These are phyloP conservation scores for Apiospora hydei DNA, from an alignment of 2,329 filamentous ascomycete species.

Conservation along the genomic window DNA sequence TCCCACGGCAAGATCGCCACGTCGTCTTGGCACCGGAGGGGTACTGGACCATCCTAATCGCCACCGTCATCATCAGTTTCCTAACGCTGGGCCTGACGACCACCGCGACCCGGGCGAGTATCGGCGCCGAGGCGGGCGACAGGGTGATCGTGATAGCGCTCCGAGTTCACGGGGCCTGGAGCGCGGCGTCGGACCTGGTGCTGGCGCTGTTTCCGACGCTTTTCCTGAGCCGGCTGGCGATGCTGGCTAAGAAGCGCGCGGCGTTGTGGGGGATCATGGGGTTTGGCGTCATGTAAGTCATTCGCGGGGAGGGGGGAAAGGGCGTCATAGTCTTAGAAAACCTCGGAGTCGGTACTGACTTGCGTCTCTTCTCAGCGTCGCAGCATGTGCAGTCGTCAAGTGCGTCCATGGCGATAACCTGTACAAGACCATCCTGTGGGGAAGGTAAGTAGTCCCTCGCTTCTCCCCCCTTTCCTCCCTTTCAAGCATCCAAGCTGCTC, in stretches of 20 bases:
- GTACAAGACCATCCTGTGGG: slow-evolving; percentile 5
- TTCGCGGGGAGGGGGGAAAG: too few relatives aligned
- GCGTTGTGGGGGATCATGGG: slow-evolving; percentile 9
- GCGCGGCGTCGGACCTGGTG: background rate
- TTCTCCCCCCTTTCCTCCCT: background rate
- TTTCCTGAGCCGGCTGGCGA: background rate
- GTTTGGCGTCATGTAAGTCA: background rate
- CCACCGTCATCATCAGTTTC: background rate
- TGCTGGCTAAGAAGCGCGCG: background rate
- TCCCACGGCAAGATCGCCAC: background rate
- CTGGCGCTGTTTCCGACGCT: slow-evolving; percentile 16
- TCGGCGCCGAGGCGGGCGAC: background rate
- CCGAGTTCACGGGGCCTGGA: background rate
- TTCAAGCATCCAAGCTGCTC: too few relatives aligned
- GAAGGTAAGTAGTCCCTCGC: background rate
- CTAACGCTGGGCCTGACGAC: background rate
- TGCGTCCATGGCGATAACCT: background rate
- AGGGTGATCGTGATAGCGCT: background rate
- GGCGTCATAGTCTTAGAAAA: too few relatives aligned
- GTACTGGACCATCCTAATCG: background rate
- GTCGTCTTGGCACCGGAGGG: background rate
- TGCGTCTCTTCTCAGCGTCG: background rate
- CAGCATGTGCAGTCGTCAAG: background rate
- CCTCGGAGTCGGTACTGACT: too few relatives aligned
- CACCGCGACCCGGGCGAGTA: background rate